These are phyloP conservation scores for Kodamaea sp. DNA, from an alignment of 1,139 yeast species.

Conservation along the genomic window DNA sequence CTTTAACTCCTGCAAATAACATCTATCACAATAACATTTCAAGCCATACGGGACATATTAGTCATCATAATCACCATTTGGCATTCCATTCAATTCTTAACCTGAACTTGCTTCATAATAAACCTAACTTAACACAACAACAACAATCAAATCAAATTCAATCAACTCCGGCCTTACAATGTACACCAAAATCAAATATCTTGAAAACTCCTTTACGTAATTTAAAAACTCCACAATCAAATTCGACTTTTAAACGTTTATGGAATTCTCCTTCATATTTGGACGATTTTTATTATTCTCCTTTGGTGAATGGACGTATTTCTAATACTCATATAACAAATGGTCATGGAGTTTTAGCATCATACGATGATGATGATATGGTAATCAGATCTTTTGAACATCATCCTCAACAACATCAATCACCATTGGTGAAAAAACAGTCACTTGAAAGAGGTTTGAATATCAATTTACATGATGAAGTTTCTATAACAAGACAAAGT, in stretches of 20 bases:
- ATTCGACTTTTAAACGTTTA: slow-evolving; percentile 44
- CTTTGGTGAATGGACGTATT: slow-evolving; percentile 36
- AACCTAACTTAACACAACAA: slow-evolving; percentile 1
- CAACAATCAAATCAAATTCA: slow-evolving; percentile 3
- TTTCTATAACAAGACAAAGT: too few relatives aligned
- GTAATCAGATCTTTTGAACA: slow-evolving; percentile 43
- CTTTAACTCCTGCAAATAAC: slow-evolving; percentile 46
- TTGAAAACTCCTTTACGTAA: slow-evolving; percentile 38
- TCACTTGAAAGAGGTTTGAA: neutral
- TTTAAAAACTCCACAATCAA: slow-evolving; percentile 41
- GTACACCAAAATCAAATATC: slow-evolving; percentile 32
- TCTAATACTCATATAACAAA: slow-evolving; percentile 5
- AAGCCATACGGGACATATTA: slow-evolving; percentile 7
- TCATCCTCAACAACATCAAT: slow-evolving; percentile 20
- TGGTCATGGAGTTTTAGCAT: slow-evolving; percentile 23
- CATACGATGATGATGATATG: slow-evolving; percentile 57
- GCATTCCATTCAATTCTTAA: slow-evolving; percentile 8
- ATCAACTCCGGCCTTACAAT: slow-evolving; percentile 8
- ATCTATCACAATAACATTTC: slow-evolving; percentile 12
- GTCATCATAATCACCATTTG: slow-evolving; percentile 7
- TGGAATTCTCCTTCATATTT: slow-evolving; percentile 66
- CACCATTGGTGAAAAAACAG: slow-evolving; percentile 12
- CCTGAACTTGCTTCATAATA: slow-evolving; percentile 8
- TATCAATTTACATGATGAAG: too few relatives aligned
- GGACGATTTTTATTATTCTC: slow-evolving; percentile 66